Conservation (phyloP, 1,284 basidiomycete genomes). For the Leccinum insolens region DNA sequence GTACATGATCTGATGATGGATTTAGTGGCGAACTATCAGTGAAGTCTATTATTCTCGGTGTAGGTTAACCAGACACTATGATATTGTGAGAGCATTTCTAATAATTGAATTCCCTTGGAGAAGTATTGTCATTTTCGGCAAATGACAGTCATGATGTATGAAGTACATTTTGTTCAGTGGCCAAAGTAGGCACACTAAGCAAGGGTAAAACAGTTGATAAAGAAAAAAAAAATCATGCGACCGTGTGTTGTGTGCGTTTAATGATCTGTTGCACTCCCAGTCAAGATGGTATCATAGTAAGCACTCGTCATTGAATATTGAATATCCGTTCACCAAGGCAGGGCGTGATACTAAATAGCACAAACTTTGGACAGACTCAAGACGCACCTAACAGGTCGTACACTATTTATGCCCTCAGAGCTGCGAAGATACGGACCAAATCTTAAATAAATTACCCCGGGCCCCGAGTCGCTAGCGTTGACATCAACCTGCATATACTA, state of each 20-base stretch:
- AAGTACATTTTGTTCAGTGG: not conserved
- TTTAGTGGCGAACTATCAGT: constrained; percentile 16
- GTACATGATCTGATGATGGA: constrained; percentile 36
- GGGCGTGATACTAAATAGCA: not conserved
- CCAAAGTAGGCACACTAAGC: not conserved
- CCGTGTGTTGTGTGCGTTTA: not conserved
- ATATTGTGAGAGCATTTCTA: not conserved
- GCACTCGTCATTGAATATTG: not conserved
- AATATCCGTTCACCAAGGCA: not conserved
- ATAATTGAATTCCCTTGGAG: not conserved
- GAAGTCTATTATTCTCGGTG: constrained; percentile 3
- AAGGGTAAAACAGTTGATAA: not conserved
- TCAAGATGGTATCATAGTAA: not conserved
- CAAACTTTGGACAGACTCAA: not conserved
- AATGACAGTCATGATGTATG: not conserved
- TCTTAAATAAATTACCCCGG: not conserved
- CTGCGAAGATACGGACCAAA: not conserved
- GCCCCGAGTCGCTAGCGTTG: not conserved
- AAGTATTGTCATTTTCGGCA: not conserved
- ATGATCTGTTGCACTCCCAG: not conserved
- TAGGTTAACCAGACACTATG: not conserved
- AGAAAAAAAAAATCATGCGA: no score
- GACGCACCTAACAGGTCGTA: not conserved
- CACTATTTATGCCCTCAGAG: not conserved
- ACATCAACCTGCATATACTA: not conserved